Evolutionary conservation across 2,329 filamentous ascomycete species (phyloP).

Genomic region (Exophiala bonariae): DNA sequence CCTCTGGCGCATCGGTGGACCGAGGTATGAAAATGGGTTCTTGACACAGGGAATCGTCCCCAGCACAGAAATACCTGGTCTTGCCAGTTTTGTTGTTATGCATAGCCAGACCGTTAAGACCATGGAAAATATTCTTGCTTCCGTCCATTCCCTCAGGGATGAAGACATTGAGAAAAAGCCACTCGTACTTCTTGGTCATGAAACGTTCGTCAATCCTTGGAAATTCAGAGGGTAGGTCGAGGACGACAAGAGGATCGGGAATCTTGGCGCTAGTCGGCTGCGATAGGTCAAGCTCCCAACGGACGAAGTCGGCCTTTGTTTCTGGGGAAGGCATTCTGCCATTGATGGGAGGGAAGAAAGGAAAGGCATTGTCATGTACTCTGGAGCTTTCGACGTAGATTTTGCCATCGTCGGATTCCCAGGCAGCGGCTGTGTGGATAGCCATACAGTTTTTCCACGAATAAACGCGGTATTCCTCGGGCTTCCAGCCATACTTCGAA

Average conservation of each 20-base stretch:
- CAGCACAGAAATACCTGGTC: conserved; percentile 8
- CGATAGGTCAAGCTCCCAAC: conserved; percentile 10
- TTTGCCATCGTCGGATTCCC: conserved; percentile 8
- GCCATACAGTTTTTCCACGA: conserved; percentile 14
- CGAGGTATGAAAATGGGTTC: conserved; percentile 16
- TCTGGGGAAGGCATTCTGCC: conserved; percentile 3
- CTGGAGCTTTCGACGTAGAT: conserved; percentile 9
- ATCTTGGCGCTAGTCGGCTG: background rate
- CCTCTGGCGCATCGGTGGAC: conserved; percentile 1
- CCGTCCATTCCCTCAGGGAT: conserved; percentile 1
- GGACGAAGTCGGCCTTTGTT: conserved; percentile 14
- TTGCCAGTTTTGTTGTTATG: conserved; percentile 6
- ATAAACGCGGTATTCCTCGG: conserved; percentile 5
- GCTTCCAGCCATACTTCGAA: conserved; percentile 4
- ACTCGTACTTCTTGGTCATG: conserved; percentile 11
- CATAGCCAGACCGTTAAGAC: conserved; percentile 13
- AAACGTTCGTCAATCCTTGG: conserved; percentile 17
- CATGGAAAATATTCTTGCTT: conserved; percentile 4
- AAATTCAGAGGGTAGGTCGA: conserved; percentile 13
- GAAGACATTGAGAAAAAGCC: conserved; percentile 8
- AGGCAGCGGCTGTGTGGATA: conserved; percentile 11
- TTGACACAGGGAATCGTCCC: conserved; percentile 5
- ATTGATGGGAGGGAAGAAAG: conserved; percentile 9
- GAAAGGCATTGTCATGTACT: conserved; percentile 11
- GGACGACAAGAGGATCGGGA: conserved; percentile 3